phyloP scores from a whole-genome alignment of 163 green algal species.

The Coccomyxa subellipsoidea region DNA sequence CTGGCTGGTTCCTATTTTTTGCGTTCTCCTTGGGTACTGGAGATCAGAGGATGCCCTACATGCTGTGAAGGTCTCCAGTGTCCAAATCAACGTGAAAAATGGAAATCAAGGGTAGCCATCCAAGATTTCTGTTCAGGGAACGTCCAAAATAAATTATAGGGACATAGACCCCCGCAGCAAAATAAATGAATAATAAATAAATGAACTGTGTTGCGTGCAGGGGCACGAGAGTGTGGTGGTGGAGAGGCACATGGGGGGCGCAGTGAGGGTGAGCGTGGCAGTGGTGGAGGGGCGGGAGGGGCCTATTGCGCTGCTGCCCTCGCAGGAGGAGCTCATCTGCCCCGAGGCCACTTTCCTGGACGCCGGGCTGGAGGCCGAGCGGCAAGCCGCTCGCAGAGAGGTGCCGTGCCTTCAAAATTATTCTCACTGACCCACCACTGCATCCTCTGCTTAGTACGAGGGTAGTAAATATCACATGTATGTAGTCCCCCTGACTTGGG shows the following conservation, averaged over 20 bases:
- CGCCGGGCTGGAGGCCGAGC: not conserved
- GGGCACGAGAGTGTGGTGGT: not conserved
- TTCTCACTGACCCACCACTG: not conserved
- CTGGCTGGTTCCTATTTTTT: no score
- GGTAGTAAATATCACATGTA: not conserved
- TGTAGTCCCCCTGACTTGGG: not conserved
- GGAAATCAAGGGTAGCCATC: no score
- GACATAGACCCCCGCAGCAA: no score
- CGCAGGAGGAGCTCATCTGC: slow-evolving; percentile 7
- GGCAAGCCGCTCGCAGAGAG: not conserved
- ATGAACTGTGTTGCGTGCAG: not conserved
- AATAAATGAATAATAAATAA: no score
- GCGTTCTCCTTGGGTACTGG: no score
- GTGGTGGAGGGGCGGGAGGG: not conserved
- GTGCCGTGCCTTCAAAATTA: not conserved
- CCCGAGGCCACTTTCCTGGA: not conserved
- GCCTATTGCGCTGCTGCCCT: not conserved
- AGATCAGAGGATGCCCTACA: no score
- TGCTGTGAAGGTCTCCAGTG: no score
- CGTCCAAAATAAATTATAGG: no score
- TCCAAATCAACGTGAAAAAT: no score
- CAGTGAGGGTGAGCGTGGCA: not conserved
- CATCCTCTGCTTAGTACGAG: not conserved
- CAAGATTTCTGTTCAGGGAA: no score
- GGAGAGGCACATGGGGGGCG: not conserved